phyloP scores from a whole-genome alignment of 2,329 filamentous ascomycete genomes.

The Neophaeococcomyces aloes region DNA sequence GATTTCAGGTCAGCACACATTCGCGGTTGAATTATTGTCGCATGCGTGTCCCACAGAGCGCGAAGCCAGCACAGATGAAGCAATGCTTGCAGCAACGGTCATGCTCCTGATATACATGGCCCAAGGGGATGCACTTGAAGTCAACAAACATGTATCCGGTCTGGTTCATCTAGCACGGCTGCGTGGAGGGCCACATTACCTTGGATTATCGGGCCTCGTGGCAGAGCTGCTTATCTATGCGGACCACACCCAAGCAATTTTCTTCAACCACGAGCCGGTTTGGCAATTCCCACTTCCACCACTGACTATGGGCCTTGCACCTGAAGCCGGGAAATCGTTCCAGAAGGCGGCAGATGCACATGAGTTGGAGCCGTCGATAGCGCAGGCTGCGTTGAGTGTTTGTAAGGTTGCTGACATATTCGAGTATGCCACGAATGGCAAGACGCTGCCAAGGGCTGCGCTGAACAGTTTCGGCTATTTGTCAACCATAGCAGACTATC shows the following conservation, averaged over 20 bases:
- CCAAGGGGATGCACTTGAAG: conserved; percentile 5
- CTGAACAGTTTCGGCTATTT: conserved; percentile 4
- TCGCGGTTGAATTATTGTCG: conserved; percentile 1
- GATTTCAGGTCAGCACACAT: background rate
- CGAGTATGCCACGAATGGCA: background rate
- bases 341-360: background rate
- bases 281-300: conserved; percentile 4
- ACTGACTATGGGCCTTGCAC: background rate
- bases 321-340: background rate
- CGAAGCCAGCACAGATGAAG: conserved; percentile 6
- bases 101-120: conserved; percentile 8
- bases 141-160: conserved; percentile 1
- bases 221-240: conserved; percentile 4
- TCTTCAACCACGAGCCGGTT: conserved; percentile 6
- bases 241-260: conserved; percentile 6
- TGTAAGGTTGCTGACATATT: conserved; percentile 8
- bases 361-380: background rate
- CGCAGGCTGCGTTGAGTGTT: conserved; percentile 3
- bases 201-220: conserved; percentile 4
- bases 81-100: conserved; percentile 2
- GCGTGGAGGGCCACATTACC: conserved; percentile 7
- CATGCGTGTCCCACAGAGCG: conserved; percentile 3
- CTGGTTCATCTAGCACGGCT: conserved; percentile 2
- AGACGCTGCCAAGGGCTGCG: background rate
- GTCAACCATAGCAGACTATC: conserved; percentile 5